A percentile compares a stretch with the other conserved stretches of the same genome.
phyloP scores from a whole-genome alignment of 306 rosid genomes.

The Mimosa bimucronata region DNA sequence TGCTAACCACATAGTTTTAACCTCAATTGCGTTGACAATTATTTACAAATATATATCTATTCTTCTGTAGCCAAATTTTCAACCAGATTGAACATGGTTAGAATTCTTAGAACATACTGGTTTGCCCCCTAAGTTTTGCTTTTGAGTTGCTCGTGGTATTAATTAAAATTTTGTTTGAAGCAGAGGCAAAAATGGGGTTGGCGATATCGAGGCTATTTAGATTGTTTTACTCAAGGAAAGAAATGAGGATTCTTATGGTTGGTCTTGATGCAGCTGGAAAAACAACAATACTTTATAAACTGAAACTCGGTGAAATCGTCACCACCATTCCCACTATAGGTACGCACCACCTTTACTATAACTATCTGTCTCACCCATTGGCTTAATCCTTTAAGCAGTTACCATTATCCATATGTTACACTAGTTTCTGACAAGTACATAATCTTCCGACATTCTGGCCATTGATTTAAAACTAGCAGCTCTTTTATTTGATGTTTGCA shows the following conservation, averaged over 20 bases:
- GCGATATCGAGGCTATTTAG: conserved; percentile 68
- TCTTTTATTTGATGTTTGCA: too few relatives aligned
- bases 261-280: conserved; percentile 94
- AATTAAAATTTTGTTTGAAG: not conserved
- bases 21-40: not conserved
- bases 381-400: not conserved
- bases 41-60: too few relatives aligned
- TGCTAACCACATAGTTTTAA: not conserved
- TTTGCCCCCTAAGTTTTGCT: not conserved
- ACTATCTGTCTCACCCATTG: not conserved
- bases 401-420: not conserved
- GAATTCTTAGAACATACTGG: not conserved
- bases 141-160: not conserved
- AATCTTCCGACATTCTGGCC: not conserved
- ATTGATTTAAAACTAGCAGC: not conserved
- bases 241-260: conserved; percentile 92
- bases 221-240: conserved; percentile 73
- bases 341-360: conserved; percentile 15
- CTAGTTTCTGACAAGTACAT: not conserved
- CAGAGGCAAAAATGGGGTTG: conserved; percentile 62
- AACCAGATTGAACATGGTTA: conserved; percentile 15
- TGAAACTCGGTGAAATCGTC: conserved; percentile 85
- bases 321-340: conserved; percentile 94
- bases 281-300: conserved; percentile 80
- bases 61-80: not conserved